Percentiles rank a stretch among this genome's conserved stretches.
Conservation (phyloP, 768 basidiomycete species). For the Termitomyces sp. region DNA sequence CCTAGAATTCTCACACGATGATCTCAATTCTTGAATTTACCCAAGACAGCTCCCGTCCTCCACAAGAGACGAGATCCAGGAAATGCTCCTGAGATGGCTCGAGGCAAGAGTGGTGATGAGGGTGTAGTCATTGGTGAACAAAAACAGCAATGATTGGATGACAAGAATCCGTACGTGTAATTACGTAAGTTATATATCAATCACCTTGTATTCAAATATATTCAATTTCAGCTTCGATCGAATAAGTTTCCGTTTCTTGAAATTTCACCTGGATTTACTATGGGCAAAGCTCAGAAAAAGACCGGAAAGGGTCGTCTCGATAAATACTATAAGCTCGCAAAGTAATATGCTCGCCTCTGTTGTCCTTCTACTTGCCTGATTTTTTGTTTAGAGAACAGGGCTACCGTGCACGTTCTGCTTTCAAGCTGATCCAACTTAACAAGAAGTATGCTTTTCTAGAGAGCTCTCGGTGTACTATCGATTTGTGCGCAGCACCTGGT, state of each 20-base stretch:
- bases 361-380: conserved; percentile 6
- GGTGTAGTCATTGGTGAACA: conserved; percentile 15
- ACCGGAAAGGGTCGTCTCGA: conserved; percentile 94
- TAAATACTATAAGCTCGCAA: conserved; percentile 96
- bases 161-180: neutral
- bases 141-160: no score
- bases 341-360: conserved; percentile 37
- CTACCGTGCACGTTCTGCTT: conserved; percentile 97
- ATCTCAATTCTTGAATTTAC: conserved; percentile 19
- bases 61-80: conserved; percentile 27
- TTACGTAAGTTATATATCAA: conserved; percentile 5
- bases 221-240: neutral
- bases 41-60: conserved; percentile 37
- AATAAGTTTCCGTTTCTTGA: neutral
- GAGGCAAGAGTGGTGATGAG: conserved; percentile 24
- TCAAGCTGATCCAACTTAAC: conserved; percentile 98
- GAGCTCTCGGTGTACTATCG: conserved; percentile 86
- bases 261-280: conserved; percentile 16
- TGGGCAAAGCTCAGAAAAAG: conserved; percentile 89
- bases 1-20: neutral
- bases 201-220: conserved; percentile 3
- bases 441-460: conserved; percentile 95
- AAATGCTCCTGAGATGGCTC: conserved; percentile 3
- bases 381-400: conserved; percentile 80
- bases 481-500: conserved; percentile 97